Base-by-base conservation (phyloP, 1,284 basidiomycete genomes). In the Puccinia hordei region DNA sequence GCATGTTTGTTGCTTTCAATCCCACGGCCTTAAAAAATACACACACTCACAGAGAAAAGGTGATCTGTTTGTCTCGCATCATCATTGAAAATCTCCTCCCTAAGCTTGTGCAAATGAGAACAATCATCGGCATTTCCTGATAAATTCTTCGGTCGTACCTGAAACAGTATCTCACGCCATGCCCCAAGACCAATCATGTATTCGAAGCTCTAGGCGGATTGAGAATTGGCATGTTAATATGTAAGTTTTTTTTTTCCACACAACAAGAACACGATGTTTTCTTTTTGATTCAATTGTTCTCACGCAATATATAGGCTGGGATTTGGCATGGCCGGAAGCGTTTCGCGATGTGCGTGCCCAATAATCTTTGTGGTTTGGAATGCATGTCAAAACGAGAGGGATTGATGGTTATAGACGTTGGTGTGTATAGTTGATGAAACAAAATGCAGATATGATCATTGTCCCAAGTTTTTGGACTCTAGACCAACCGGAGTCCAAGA, bases 251-350 rank as follows among this genome's bases (percentile, higher is more conserved):
- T 53, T 27, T n/a, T 30, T 35, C 19, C 41, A 33, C n/a, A n/a
- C n/a, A 35, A 55, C 17, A 17, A 59, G 19, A 57, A 24, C 6
- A 73, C 1, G 44, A 15, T 33, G 13, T 33, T 33, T 30, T 35
- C 2, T 22, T 17, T 38, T 51, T 35, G 53, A 72, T 44, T 30
- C 33, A 46, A 30, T 72, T 53, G 8, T 10, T 51, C 10, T 13
- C 17, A 35, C 10, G 19, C 49, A n/a, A n/a, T n/a, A 44, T 6
- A 24, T 22, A 77, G 74, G 74, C 44, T 77, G 74, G 74, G 74
- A 77, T 68, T 65, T 77, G 49, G 74, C 74, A 15, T 77, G 74
- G 74, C 74, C 74, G 19, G 74, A 77, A 77, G 59, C 74, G 30
- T 77, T 77, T 35, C 13, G 74, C 38, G 61, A 77, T 10, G 74